These are phyloP conservation scores for Melampsora medusae DNA, from an alignment of 1,284 basidiomycete species.

Conservation along the genomic window DNA sequence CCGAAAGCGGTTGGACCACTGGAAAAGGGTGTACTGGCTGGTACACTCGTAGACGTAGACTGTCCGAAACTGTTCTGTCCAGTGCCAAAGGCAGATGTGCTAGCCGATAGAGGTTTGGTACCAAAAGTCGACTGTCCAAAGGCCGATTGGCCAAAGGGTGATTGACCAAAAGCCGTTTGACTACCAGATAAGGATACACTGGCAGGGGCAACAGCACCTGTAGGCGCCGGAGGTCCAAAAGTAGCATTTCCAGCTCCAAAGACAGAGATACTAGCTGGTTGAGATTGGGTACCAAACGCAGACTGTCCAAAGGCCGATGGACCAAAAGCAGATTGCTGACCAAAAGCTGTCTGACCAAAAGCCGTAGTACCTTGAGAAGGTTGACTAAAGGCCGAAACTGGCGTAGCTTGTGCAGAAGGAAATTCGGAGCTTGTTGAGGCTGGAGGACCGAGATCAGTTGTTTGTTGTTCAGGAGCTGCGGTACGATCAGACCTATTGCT, in stretches of 20 bases:
- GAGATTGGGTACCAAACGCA: background rate
- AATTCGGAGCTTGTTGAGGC: background rate
- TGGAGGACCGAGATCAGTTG: background rate
- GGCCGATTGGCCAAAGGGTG: background rate
- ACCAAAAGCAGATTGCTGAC: slow-evolving; percentile 8
- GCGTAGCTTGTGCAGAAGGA: background rate
- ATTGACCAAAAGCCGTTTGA: slow-evolving; percentile 3
- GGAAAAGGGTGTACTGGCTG: background rate
- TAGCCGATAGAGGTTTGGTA: background rate
- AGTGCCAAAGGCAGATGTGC: slow-evolving; percentile 2
- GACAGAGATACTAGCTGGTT: background rate
- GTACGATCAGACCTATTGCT: background rate
- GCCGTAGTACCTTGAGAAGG: background rate
- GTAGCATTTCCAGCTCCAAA: background rate
- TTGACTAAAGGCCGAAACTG: slow-evolving; percentile 8
- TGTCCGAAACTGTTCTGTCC: background rate
- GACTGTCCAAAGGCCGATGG: slow-evolving; percentile 1
- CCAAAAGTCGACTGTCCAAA: slow-evolving; percentile 1
- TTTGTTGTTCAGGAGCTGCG: background rate
- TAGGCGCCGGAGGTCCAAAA: background rate
- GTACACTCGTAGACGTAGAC: too few relatives aligned
- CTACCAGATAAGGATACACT: background rate
- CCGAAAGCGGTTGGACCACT: background rate
- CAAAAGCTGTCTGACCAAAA: slow-evolving; percentile 15
- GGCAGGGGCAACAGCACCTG: too few relatives aligned